Evolutionary conservation across 306 rosid genomes (phyloP), one percentile per base, ranked within the genome.

Genomic region (Cucurbita pepo): DNA sequence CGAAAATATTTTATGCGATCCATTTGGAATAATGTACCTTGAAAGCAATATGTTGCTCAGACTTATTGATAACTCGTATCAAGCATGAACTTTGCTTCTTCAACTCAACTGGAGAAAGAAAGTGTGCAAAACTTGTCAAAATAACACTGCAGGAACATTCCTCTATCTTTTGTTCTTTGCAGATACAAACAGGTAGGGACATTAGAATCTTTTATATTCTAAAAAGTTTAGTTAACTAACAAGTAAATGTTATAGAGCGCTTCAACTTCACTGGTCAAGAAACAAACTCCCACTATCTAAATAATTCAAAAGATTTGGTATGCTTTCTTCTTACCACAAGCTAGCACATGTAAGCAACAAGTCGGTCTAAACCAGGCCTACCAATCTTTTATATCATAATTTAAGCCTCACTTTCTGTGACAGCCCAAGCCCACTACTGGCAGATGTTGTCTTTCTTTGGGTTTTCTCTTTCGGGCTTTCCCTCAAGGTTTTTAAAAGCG

Each of bases 51-150:
- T 75, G 87, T 7, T 86, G 89, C 56, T 85, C 84, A 18, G 84
- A 79, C 71, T 76, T 84, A 86, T 91, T 94, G 34, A 14, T 65
- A 59, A 91, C 92, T 57, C 84, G 89, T 76, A 94, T 79, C 44
- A 80, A 76, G 76, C 96, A 89, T 9, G 91, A 85, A 84, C 88
- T 89, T 47, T 87, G 99, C 83, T 86, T 94, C 92, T 86, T 89
- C 77, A 85, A 65, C 82, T 94, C 97, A 82, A 94, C 99, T 90
- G 69, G 10, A 74, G 69, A 82, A 59, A 48, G 41, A 76, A 70
- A 70, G 73, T 56, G 6, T 57, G 3, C 30, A 65, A 22, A 70
- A 22, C 56, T 72, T 36, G 65, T 58, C 48, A 61, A 18, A 66
- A 61, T 69, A 57, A 67, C 52, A 25, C 0, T 9, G 67, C 12